phyloP scores from a whole-genome alignment of 345 rosid genomes.

The Alliaria petiolata region DNA sequence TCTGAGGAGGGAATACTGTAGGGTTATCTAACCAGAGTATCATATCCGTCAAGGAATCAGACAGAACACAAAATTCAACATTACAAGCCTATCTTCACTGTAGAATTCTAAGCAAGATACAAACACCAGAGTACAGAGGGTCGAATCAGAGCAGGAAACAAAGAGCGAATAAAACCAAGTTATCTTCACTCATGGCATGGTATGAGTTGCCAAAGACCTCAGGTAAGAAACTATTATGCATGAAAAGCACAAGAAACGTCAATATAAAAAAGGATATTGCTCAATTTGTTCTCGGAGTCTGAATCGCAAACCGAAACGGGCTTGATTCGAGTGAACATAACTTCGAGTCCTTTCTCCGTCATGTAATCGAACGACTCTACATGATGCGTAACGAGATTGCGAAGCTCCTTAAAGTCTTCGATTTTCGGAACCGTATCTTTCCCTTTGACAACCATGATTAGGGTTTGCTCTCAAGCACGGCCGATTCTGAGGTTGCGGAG shows the following conservation, averaged over 20 bases:
- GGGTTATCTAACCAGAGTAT: slow-evolving; percentile 67
- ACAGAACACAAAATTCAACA: slow-evolving; percentile 1
- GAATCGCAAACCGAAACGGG: slow-evolving; percentile 54
- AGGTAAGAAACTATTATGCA: not conserved
- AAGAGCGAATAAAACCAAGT: not conserved
- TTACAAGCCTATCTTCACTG: not conserved
- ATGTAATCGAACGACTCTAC: slow-evolving; percentile 84
- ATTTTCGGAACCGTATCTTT: slow-evolving; percentile 15
- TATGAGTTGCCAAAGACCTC: not conserved
- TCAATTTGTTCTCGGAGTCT: slow-evolving; percentile 39
- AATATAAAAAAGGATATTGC: slow-evolving; percentile 61
- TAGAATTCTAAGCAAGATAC: not conserved
- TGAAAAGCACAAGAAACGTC: not conserved
- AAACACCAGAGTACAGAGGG: not conserved
- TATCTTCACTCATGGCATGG: not conserved
- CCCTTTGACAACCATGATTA: slow-evolving; percentile 8
- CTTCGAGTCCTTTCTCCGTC: slow-evolving; percentile 66
- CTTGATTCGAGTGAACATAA: slow-evolving; percentile 56
- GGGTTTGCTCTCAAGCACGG: not conserved
- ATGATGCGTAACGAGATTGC: slow-evolving; percentile 73
- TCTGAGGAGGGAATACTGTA: slow-evolving; percentile 48
- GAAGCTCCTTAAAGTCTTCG: slow-evolving; percentile 48
- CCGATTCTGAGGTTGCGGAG: not conserved
- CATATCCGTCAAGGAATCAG: slow-evolving; percentile 47
- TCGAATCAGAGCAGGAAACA: not conserved